These are phyloP conservation scores for Colletotrichum viniferum DNA, from an alignment of 2,329 filamentous ascomycete genomes.

Conservation along the genomic window DNA sequence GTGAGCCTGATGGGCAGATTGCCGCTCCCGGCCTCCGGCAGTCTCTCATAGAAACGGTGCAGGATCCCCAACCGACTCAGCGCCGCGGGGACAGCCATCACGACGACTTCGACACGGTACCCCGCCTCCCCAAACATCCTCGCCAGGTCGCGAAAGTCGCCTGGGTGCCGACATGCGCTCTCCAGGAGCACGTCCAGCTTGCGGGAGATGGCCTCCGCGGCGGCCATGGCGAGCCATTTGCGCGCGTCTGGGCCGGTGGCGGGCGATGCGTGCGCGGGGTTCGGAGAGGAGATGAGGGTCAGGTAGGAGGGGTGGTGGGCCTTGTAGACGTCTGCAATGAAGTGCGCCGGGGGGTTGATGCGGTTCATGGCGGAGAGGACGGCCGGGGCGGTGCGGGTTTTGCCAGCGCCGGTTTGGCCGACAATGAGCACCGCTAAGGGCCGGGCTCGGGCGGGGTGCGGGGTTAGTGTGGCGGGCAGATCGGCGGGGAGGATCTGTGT, in stretches of 20 bases:
- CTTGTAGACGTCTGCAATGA: constrained; percentile 56
- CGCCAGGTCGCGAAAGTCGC: constrained; percentile 43
- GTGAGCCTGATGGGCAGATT: constrained; percentile 45
- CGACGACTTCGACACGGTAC: constrained; percentile 43
- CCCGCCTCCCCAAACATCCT: constrained; percentile 33
- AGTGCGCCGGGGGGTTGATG: constrained; percentile 35
- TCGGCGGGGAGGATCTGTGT: constrained; percentile 36
- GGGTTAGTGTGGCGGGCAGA: constrained; percentile 26
- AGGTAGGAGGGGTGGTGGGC: constrained; percentile 48
- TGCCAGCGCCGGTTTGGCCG: constrained; percentile 55
- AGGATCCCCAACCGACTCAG: constrained; percentile 48
- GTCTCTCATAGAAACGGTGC: constrained; percentile 39
- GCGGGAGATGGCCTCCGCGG: constrained; percentile 32
- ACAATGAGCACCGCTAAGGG: constrained; percentile 48
- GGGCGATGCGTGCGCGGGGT: constrained; percentile 39
- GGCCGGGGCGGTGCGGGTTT: constrained; percentile 46
- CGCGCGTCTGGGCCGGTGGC: constrained; percentile 46
- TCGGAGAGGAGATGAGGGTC: constrained; percentile 28
- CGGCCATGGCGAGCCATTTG: constrained; percentile 47
- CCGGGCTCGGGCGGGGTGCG: constrained; percentile 1
- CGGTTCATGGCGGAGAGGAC: constrained; percentile 36
- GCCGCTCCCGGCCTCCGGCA: constrained; percentile 38
- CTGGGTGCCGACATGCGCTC: constrained; percentile 47
- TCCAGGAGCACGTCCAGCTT: constrained; percentile 46
- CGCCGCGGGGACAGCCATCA: constrained; percentile 46